These are phyloP conservation scores for Blakeslea trispora DNA, from an alignment of 371 early-diverging fungal species.

Conservation along the genomic window DNA sequence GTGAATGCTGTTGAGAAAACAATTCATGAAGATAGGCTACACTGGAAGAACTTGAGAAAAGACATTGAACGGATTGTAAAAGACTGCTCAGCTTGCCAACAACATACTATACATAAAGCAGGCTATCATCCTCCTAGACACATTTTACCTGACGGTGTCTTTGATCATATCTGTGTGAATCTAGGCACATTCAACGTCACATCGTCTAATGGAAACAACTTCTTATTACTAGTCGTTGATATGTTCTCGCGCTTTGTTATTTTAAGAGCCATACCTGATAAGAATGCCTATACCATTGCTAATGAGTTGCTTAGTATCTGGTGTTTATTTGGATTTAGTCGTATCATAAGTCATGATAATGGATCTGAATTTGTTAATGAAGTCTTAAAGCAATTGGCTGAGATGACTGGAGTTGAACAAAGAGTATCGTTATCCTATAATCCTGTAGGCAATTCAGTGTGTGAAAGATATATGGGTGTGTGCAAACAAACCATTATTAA, in stretches of 20 bases:
- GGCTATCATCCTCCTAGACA: slow-evolving; percentile 2
- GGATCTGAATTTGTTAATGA: slow-evolving; percentile 6
- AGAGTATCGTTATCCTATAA: slow-evolving; percentile 2
- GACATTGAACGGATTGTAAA: background rate
- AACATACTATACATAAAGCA: background rate
- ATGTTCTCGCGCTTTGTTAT: background rate
- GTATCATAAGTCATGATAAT: background rate
- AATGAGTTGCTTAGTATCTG: background rate
- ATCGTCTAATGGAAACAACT: slow-evolving; percentile 1
- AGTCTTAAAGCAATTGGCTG: background rate
- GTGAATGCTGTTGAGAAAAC: background rate
- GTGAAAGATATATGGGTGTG: background rate
- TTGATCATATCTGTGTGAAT: slow-evolving; percentile 1
- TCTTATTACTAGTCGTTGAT: background rate
- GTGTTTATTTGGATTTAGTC: background rate
- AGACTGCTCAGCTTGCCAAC: background rate
- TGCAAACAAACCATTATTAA: slow-evolving; percentile 1
- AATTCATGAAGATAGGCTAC: background rate
- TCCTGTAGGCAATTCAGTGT: slow-evolving; percentile 1
- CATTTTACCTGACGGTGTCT: background rate
- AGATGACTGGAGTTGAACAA: slow-evolving; percentile 1
- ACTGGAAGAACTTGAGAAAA: slow-evolving; percentile 6
- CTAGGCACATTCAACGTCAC: no score
- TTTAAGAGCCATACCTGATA: slow-evolving; percentile 9
- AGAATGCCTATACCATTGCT: background rate